These are phyloP conservation scores for Podaxis sp. DNA, from an alignment of 768 basidiomycete species.

Conservation along the genomic window DNA sequence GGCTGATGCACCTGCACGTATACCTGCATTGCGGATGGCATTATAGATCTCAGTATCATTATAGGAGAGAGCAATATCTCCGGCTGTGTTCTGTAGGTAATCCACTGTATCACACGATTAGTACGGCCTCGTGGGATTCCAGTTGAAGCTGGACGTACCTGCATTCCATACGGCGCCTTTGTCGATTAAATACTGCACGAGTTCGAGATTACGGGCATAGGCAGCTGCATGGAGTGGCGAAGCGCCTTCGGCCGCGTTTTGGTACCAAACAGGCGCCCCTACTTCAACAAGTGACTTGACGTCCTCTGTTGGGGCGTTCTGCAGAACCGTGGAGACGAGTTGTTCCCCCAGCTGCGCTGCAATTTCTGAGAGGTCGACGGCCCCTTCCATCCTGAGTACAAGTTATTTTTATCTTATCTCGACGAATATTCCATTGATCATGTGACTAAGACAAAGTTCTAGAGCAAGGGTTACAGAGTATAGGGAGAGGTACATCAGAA, in stretches of 20 bases:
- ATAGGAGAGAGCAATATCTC: constrained; percentile 84
- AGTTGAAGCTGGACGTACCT: constrained; percentile 35
- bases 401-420: neutral
- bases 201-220: constrained; percentile 58
- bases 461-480: neutral
- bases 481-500: neutral
- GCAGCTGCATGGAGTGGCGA: constrained; percentile 87
- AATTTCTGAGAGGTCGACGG: constrained; percentile 33
- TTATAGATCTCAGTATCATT: constrained; percentile 74
- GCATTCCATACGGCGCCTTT: constrained; percentile 91
- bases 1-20: constrained; percentile 69
- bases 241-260: constrained; percentile 73
- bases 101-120: constrained; percentile 49
- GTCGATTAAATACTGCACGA: constrained; percentile 66
- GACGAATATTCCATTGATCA: neutral
- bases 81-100: constrained; percentile 75
- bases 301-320: constrained; percentile 36
- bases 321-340: constrained; percentile 57
- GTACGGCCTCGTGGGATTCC: neutral
- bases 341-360: constrained; percentile 52
- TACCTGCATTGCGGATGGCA: constrained; percentile 85
- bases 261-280: constrained; percentile 87
- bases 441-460: neutral
- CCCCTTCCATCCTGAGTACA: constrained; percentile 11
- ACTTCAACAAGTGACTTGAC: constrained; percentile 50